Evolutionary conservation across 2,329 filamentous ascomycete genomes (phyloP), one percentile per base, ranked within the genome.

Genomic region (Trichoderma endophyticum): DNA sequence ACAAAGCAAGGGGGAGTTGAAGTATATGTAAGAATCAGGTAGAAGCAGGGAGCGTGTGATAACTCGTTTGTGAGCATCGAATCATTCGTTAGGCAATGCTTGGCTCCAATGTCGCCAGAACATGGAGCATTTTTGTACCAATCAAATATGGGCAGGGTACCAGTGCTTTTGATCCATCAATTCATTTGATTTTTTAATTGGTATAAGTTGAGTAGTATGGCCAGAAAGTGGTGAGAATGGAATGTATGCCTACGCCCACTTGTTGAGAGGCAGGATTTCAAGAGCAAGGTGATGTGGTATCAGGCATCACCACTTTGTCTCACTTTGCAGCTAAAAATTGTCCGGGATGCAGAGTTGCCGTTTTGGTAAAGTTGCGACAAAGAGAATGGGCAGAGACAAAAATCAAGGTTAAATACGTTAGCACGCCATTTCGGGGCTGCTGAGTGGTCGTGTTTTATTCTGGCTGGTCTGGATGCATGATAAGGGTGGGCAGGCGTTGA

Each of bases 331-430:
- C 48, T 11, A 24, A 48, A 51, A 51, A 51, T 21, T 11, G 8
- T 21, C 28, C 9, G 32, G 18, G 30, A 61, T 21, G 14, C 21
- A 39, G 6, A 61, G 21, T 43, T 67, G 18, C 64, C 64, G 18
- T 57, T 59, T 67, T 67, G 15, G 64, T 57, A 57, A 39, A 59
- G 30, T 12, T 30, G 32, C 51, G 34, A 36, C 64, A 32, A 43
- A 24, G 32, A 43, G 51, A 67, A 59, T 43, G 32, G 54, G n/a
- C 34, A 59, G 64, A 67, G 48, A 67, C 54, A 67, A 59, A 64
- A 67, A 56, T 67, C 64, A 67, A 67, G 64, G 64, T 67, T 67
- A 67, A 67, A 59, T 67, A 15, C 26, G 28, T 56, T 57, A 66
- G 63, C 63, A 32, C 63, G 63, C 34, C 60, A 43, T 66, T 66